Evolutionary conservation across 805 yeast species (phyloP), one percentile per base, ranked within the genome.

Genomic region (Myxozyma neglecta): DNA sequence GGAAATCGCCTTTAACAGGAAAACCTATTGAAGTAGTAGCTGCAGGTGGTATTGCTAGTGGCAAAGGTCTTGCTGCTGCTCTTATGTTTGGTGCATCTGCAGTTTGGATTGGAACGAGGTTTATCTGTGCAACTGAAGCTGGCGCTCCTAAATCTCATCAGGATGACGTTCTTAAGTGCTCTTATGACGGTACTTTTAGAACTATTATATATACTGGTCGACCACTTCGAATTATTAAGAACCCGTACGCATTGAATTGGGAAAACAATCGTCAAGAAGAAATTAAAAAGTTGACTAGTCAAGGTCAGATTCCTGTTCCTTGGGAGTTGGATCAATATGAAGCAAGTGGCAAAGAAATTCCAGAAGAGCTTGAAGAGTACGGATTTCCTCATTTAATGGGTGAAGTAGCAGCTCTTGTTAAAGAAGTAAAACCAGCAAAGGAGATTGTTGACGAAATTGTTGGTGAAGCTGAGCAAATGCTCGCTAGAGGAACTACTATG

Each of bases 101-200:
- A 3, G 70, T 69, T 14, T 69, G 71, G 71, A 66, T 69, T 36
- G 71, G 71, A n/a, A 69, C 71, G 13, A 59, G 71, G 4, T 69
- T 69, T 40, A 63, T 69, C n/a, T 63, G 67, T 56, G 63, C 71
- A n/a, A 57, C 53, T 34, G 71, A 69, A 42, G 68, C 71, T n/a
- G 71, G 71, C 13, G 69, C 72, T n/a, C 59, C 70, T 2, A 55
- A 52, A 37, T 65, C 45, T 34, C 71, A 69, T 50, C 69, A 68
- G 48, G 60, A 69, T 20, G 61, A 61, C 18, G 69, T 69, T 6
- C 39, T 68, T 10, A 29, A 48, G n/a, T 65, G 69, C 16, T 40
- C 44, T 6, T 69, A 51, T 49, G 64, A 69, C 48, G 71, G 63
- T 45, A 69, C 71, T 4, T 35, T 66, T 39, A 60, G 69, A 6